phyloP scores from a whole-genome alignment of 2,329 filamentous ascomycete species.

The Aspergillus tamarii region DNA sequence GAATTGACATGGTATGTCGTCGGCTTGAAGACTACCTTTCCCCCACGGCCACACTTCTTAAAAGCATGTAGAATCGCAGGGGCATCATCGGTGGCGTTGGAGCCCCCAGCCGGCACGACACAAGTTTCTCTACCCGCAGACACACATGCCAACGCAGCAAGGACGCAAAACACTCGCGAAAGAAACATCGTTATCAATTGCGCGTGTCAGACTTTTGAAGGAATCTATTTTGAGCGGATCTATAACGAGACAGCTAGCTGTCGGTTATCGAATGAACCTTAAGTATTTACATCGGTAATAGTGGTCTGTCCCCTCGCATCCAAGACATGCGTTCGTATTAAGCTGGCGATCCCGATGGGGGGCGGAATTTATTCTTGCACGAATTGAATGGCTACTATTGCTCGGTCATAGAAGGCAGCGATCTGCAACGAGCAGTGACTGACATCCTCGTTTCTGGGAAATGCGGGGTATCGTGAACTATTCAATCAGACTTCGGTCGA shows the following conservation, averaged over 20 bases:
- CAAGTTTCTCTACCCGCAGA: constrained; percentile 9
- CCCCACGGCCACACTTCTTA: constrained; percentile 52
- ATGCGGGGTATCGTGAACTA: neutral
- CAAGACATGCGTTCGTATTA: neutral
- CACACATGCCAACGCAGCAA: constrained; percentile 13
- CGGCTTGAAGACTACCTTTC: constrained; percentile 55
- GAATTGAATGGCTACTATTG: neutral
- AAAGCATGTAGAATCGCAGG: constrained; percentile 58
- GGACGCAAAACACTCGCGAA: constrained; percentile 17
- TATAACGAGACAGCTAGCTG: constrained; percentile 8
- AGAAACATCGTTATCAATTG: neutral
- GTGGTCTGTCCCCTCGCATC: neutral
- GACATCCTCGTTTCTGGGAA: neutral
- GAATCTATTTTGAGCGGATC: neutral
- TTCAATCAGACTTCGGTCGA: neutral
- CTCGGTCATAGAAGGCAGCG: neutral
- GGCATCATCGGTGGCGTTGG: constrained; percentile 48
- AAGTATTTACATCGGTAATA: constrained; percentile 3
- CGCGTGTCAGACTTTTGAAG: neutral
- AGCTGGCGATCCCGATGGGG: neutral
- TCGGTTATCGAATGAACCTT: constrained; percentile 9
- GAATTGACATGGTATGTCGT: constrained; percentile 53
- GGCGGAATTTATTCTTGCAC: neutral
- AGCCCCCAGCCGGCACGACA: constrained; percentile 20
- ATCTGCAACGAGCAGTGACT: neutral